Conservation (phyloP, 495 filamentous ascomycete species). For the Immersiella caudata region DNA sequence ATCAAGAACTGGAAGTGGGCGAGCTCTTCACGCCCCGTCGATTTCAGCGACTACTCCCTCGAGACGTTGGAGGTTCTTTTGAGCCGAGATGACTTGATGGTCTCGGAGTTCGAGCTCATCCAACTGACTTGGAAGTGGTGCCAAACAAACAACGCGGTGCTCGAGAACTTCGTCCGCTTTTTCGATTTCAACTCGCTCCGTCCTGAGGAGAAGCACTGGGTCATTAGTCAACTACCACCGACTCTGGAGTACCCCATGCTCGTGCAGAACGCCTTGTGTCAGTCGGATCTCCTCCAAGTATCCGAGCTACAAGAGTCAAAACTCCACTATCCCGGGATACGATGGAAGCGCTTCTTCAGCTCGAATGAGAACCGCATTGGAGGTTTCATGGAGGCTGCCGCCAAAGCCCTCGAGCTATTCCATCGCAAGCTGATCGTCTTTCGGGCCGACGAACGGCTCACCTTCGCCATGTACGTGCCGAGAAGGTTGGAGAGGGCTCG, state of each 20-base stretch:
- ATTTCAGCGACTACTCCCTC: no score
- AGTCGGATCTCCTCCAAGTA: constrained; percentile 40
- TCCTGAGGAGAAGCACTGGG: constrained; percentile 48
- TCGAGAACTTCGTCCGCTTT: constrained; percentile 42
- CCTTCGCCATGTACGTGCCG: constrained; percentile 54
- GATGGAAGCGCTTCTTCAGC: constrained; percentile 50
- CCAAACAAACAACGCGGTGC: constrained; percentile 31
- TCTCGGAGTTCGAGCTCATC: constrained; percentile 55
- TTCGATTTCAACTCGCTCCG: constrained; percentile 49
- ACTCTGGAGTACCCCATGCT: constrained; percentile 31
- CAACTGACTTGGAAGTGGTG: constrained; percentile 50
- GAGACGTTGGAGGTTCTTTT: constrained; percentile 38
- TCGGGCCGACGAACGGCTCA: constrained; percentile 49
- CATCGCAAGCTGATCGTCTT: constrained; percentile 53
- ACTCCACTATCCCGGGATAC: constrained; percentile 42
- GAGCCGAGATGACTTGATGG: constrained; percentile 40
- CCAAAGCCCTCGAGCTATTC: constrained; percentile 43
- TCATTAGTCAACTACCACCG: constrained; percentile 41
- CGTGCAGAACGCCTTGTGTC: constrained; percentile 47
- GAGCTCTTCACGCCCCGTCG: constrained; percentile 27
- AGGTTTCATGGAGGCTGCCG: constrained; percentile 41
- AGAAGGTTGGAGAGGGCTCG: constrained; percentile 40
- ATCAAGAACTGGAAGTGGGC: neutral
- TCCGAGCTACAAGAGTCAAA: constrained; percentile 40
- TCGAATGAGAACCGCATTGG: constrained; percentile 45